phyloP scores from a whole-genome alignment of 805 yeast species.

The Trichomonascus vanleenenianus region DNA sequence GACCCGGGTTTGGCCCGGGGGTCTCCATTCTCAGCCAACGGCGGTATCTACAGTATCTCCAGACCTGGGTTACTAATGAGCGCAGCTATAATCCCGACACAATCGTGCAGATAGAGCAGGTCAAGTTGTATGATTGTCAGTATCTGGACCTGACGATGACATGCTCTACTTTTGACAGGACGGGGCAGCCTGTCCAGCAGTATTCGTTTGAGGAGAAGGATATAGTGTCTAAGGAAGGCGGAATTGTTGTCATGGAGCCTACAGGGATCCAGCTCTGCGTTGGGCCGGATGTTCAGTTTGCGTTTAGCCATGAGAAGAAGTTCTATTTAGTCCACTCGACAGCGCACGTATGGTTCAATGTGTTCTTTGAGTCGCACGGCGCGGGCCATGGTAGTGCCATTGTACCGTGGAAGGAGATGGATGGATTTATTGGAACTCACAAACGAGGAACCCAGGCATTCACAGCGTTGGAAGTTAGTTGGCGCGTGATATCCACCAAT shows the following conservation, averaged over 20 bases:
- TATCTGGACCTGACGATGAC: slow-evolving; percentile 18
- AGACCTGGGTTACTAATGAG: slow-evolving; percentile 22
- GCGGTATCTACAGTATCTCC: slow-evolving; percentile 57
- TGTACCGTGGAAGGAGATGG: slow-evolving; percentile 45
- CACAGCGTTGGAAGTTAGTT: slow-evolving; percentile 39
- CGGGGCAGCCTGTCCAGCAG: slow-evolving; percentile 12
- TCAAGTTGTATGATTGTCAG: slow-evolving; percentile 13
- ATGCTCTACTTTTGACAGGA: slow-evolving; percentile 14
- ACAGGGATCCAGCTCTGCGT: slow-evolving; percentile 12
- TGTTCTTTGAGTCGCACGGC: slow-evolving; percentile 34
- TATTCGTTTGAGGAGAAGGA: slow-evolving; percentile 10
- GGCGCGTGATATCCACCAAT: slow-evolving; percentile 21
- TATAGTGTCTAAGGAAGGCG: background rate
- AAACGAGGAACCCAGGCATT: slow-evolving; percentile 47
- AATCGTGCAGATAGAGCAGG: slow-evolving; percentile 15
- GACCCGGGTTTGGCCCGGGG: slow-evolving; percentile 49
- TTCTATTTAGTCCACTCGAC: slow-evolving; percentile 15
- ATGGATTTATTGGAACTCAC: slow-evolving; percentile 60
- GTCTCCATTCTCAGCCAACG: slow-evolving; percentile 65
- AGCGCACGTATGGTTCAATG: slow-evolving; percentile 38
- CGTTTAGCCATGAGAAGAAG: slow-evolving; percentile 8
- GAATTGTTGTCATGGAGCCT: slow-evolving; percentile 12
- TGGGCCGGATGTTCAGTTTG: slow-evolving; percentile 17
- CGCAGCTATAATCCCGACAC: slow-evolving; percentile 13
- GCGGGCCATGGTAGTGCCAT: slow-evolving; percentile 8